Percentiles rank a stretch among this genome's conserved stretches.
phyloP scores from a whole-genome alignment of 225 moss, liverwort and hornwort species.

The Climacium dendroides region DNA sequence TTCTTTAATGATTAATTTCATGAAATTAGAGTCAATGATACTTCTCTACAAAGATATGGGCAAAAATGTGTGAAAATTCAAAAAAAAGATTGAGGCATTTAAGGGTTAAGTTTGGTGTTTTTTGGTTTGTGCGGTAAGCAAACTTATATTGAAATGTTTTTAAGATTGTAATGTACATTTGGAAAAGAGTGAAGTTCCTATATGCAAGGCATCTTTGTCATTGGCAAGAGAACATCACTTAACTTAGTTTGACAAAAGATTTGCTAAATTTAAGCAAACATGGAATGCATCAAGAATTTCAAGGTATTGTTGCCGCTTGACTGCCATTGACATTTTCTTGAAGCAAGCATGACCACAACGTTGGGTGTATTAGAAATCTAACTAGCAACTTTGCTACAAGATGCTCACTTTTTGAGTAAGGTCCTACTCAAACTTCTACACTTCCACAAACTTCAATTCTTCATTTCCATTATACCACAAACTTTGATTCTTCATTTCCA shows the following conservation, averaged over 20 bases:
- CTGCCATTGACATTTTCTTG: neutral
- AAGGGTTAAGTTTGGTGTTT: neutral
- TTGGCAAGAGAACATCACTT: neutral
- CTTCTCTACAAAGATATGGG: too few relatives aligned
- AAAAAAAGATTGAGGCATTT: too few relatives aligned
- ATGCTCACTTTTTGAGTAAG: neutral
- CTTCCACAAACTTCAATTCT: neutral
- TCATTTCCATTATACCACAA: too few relatives aligned
- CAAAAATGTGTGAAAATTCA: too few relatives aligned
- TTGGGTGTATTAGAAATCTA: neutral
- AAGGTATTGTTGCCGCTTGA: neutral
- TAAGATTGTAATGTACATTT: neutral
- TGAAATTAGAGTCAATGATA: too few relatives aligned
- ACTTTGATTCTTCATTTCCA: neutral
- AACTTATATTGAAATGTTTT: neutral
- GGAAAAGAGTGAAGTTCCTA: neutral
- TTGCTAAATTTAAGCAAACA: neutral
- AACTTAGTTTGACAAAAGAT: neutral
- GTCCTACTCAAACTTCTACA: neutral
- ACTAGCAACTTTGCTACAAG: neutral
- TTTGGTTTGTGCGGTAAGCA: neutral
- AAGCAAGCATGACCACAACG: neutral
- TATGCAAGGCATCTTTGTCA: neutral
- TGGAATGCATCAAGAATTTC: neutral
- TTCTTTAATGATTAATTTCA: too few relatives aligned